phyloP scores from a whole-genome alignment of 2,329 filamentous ascomycete genomes.

The Ceratocystis huliohia region DNA sequence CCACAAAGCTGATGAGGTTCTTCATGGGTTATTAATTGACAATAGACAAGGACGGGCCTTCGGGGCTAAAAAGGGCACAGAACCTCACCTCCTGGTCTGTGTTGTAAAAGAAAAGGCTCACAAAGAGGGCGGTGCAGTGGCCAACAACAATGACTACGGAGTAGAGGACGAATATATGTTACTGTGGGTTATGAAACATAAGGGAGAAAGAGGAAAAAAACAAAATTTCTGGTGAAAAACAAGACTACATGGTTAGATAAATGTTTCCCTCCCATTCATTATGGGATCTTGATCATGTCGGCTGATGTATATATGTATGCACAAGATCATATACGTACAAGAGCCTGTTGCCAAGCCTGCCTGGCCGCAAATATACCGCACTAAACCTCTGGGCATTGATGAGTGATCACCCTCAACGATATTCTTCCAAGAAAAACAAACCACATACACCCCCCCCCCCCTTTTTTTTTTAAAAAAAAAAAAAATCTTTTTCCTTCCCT shows the following conservation, averaged over 20 bases:
- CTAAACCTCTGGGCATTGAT: not conserved
- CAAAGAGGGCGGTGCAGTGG: conserved; percentile 7
- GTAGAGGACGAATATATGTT: not conserved
- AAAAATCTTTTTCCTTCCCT: not conserved
- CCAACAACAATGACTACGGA: not conserved
- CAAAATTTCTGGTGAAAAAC: not conserved
- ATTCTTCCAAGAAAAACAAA: not conserved
- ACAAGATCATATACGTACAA: not conserved
- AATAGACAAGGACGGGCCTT: not conserved
- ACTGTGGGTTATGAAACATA: not conserved
- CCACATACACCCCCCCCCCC: not conserved
- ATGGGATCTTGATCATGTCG: not conserved
- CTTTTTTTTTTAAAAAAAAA: not conserved
- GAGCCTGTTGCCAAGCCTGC: not conserved
- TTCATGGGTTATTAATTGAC: not conserved
- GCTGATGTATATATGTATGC: not conserved
- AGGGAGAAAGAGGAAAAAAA: not conserved
- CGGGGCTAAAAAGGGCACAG: not conserved
- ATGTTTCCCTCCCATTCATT: not conserved
- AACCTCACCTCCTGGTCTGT: not conserved
- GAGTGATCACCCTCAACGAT: not conserved
- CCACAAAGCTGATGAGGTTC: not conserved
- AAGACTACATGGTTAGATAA: not conserved
- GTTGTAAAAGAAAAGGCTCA: not conserved
- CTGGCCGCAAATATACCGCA: not conserved